A percentile compares a stretch with the other conserved stretches of the same genome.
These are phyloP conservation scores for Prunus campanulata DNA, from an alignment of 306 rosid species.

Conservation along the genomic window DNA sequence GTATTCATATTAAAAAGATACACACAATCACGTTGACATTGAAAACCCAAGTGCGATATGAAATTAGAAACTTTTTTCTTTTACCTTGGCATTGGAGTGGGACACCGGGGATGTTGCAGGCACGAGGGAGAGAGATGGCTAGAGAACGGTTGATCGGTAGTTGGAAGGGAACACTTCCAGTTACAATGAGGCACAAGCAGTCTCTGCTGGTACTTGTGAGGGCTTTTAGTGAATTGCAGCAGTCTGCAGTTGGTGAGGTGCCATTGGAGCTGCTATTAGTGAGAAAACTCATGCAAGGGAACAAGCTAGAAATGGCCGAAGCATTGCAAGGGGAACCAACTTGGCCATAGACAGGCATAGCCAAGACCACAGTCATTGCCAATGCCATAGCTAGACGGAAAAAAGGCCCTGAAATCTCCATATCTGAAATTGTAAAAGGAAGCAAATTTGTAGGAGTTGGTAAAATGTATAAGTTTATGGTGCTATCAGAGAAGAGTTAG, in stretches of 20 bases:
- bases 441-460: not conserved
- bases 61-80: not conserved
- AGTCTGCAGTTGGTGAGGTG: slow-evolving; percentile 51
- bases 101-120: slow-evolving; percentile 73
- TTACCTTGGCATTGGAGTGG: slow-evolving; percentile 62
- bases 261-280: slow-evolving; percentile 59
- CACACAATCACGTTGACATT: not conserved
- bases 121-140: slow-evolving; percentile 83
- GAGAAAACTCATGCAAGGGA: slow-evolving; percentile 59
- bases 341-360: slow-evolving; percentile 41
- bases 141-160: slow-evolving; percentile 58
- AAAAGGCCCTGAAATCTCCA: slow-evolving; percentile 27
- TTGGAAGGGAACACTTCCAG: slow-evolving; percentile 55
- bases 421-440: not conserved
- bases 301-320: slow-evolving; percentile 44
- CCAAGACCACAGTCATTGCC: slow-evolving; percentile 27
- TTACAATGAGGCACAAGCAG: slow-evolving; percentile 60
- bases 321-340: slow-evolving; percentile 58
- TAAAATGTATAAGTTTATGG: slow-evolving; percentile 4
- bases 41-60: not conserved
- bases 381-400: slow-evolving; percentile 22
- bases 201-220: slow-evolving; percentile 50
- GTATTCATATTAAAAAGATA: not conserved
- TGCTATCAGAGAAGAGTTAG: not conserved
- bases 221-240: slow-evolving; percentile 57